Evolutionary conservation across 2,329 filamentous ascomycete species (phyloP), one percentile per base, ranked within the genome.

Genomic region (Fusarium multiceps): DNA sequence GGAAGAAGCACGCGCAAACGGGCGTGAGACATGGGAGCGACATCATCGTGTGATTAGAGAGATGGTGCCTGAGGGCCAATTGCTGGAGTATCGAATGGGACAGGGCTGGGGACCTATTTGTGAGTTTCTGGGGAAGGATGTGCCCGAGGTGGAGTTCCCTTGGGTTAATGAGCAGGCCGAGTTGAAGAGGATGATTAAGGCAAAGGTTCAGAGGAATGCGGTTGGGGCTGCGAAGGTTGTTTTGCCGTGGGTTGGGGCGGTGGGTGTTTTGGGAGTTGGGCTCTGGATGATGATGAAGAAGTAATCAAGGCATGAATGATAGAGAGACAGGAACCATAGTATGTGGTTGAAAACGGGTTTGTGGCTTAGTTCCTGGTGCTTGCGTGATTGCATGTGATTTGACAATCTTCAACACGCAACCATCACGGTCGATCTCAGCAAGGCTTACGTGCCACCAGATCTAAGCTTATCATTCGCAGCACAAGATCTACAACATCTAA

Each of bases 81-180:
- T 81, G 21, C 55, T 82, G 8, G 72, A 78, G 53, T 82, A 77
- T 59, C 62, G 62, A 2, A 54, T 81, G 46, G 73, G 68, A 1
- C 72, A 78, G 3, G 81, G 81, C 2, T 82, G 80, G 79, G 76
- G 34, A 18, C 79, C 80, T 4, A 68, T 82, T 10, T 82, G 80
- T 53, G 60, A 73, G 27, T 81, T 82, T 47, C 55, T 82, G 16
- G 79, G 53, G 0, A 78, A 77, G 43, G 66, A 73, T 2, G 63
- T 78, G 14, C 81, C 80, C 0, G 71, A 74, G 6, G 66, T 60
- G 3, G 66, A 73, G 40, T 81, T 80, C 40, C 79, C 78, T 0
- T 71, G 71, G 59, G 69, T 78, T 2, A 80, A 81, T 16, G 77
- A 79, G 59, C 66, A 72, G 10, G 72, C 68, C 4, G 72, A 71